Percentiles rank a stretch among this genome's conserved stretches.
These are phyloP conservation scores for Chara braunii DNA, from an alignment of 139 green algal species.

Conservation along the genomic window DNA sequence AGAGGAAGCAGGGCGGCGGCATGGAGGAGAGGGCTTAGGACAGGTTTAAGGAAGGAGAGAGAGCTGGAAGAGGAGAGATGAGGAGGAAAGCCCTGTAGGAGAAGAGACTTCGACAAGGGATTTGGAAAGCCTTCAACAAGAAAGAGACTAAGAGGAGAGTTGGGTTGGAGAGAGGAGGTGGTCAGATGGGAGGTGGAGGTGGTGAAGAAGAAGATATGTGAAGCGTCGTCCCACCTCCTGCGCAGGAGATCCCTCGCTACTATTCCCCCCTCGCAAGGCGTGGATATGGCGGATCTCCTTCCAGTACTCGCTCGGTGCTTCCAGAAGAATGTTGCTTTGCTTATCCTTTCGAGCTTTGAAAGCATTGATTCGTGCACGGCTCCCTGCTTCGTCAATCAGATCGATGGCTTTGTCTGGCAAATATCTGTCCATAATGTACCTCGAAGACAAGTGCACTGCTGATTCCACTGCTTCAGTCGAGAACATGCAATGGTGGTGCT, in stretches of 20 bases:
- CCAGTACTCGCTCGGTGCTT: slow-evolving; percentile 21
- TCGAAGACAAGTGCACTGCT: slow-evolving; percentile 50
- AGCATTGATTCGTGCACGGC: slow-evolving; percentile 66
- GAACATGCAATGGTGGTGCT: slow-evolving; percentile 69
- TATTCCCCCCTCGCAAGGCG: too few species aligned
- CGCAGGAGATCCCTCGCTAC: background rate
- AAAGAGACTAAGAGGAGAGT: too few species aligned
- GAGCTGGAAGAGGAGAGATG: too few species aligned
- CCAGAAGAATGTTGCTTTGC: slow-evolving; percentile 56
- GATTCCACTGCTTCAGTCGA: slow-evolving; percentile 53
- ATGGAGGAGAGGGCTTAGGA: too few species aligned
- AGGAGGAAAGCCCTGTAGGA: too few species aligned
- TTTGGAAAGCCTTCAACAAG: too few species aligned
- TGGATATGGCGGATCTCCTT: slow-evolving; percentile 24
- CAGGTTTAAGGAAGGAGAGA: too few species aligned
- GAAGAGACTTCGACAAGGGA: too few species aligned
- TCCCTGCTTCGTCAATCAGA: slow-evolving; percentile 93
- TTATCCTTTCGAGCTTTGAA: slow-evolving; percentile 55
- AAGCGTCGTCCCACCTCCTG: background rate
- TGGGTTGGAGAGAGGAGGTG: too few species aligned
- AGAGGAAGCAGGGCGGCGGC: too few species aligned
- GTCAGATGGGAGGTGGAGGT: too few species aligned
- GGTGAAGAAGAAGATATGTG: too few species aligned
- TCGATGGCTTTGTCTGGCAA: slow-evolving; percentile 97
- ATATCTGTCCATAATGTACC: slow-evolving; percentile 78